Evolutionary conservation across 73 alveolate genomes (phyloP), one percentile per base, ranked within the genome.

Genomic region (Urostyla sp.): DNA sequence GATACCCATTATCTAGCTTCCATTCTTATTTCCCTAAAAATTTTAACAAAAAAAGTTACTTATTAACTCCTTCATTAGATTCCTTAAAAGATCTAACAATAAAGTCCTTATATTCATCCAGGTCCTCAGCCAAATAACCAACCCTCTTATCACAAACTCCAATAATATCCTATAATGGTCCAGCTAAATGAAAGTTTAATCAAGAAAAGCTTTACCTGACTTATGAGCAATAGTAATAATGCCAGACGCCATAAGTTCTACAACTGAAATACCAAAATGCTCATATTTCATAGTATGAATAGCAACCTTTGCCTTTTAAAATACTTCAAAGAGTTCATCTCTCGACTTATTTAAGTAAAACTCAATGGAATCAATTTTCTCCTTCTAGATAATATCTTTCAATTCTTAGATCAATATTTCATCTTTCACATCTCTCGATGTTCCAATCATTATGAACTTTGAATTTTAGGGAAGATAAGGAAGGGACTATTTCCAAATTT

Each of bases 231-330:
- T 89, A 5, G 96, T 90, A 18, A 96, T 81, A 20, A 94, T 73
- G 1, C 99, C 99, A 15, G 98, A 95, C 6, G 99, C 98, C 97
- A 95, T 87, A 93, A 96, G 85, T 89, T 96, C 99, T n/a, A 95
- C 96, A 1, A 96, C 89, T 0, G 97, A 81, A 44, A 96, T 96
- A 23, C 99, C 99, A 69, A 96, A 96, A 79, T 96, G 99, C 55
- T 96, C 99, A 67, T 81, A 76, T 74, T 78, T 67, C 99, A 96
- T 96, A 0, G 98, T 92, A 56, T 96, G 99, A 51, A 96, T 60
- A 11, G 96, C 99, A 13, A 91, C 95, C 88, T 90, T 93, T 8
- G 99, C 96, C 43, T 63, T 60, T 1, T 90, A 18, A 67, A 96
- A 79, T 31, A 86, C 77, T 20, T 92, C 77, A 57, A 80, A 4